Conservation (phyloP, 202 grass and related monocot genomes). For the Panicum virgatum region DNA sequence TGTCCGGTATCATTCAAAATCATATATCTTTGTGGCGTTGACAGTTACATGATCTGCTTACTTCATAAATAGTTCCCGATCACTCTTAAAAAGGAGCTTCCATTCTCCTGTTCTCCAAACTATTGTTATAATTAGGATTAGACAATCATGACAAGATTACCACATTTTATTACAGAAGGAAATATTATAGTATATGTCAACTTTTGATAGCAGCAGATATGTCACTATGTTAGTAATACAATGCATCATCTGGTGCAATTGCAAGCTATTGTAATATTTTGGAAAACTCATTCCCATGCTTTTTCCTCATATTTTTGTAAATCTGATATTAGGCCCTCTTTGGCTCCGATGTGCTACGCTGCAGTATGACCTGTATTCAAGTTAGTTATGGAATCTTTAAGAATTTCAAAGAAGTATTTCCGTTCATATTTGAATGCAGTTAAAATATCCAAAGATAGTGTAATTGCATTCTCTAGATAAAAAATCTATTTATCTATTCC, state of each 20-base stretch:
- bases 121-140: not conserved
- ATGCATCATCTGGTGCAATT: slow-evolving; percentile 17
- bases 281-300: not conserved
- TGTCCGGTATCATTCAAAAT: not conserved
- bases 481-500: slow-evolving; percentile 11
- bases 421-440: not conserved
- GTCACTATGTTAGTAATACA: not conserved
- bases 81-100: not conserved
- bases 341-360: not conserved
- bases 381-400: not conserved
- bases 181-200: not conserved
- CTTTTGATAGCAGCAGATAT: slow-evolving; percentile 8
- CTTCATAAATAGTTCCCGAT: not conserved
- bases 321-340: not conserved
- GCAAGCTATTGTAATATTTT: slow-evolving; percentile 25
- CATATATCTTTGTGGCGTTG: not conserved
- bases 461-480: not conserved
- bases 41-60: slow-evolving; percentile 2
- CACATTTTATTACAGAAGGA: slow-evolving; percentile 4
- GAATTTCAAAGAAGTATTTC: not conserved
- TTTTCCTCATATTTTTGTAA: not conserved
- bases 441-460: not conserved
- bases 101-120: slow-evolving; percentile 16
- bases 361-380: not conserved
- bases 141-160: not conserved